These are phyloP conservation scores for Austroboletus novae-zelandiae DNA, from an alignment of 1,284 basidiomycete species.

Conservation along the genomic window DNA sequence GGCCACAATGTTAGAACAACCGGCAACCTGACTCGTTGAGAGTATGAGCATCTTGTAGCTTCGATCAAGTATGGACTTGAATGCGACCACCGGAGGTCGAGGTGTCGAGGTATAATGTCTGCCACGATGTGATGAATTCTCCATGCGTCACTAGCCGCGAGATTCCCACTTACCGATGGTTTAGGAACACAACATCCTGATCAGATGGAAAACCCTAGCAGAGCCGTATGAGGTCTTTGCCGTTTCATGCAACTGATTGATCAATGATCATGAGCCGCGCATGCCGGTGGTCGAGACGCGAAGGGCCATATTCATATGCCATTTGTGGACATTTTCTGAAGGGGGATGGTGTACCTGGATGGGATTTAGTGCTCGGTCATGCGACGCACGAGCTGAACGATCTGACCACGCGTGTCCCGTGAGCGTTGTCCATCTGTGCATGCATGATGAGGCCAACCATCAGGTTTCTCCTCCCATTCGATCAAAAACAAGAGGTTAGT, in stretches of 20 bases:
- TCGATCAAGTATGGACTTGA: conserved; percentile 23
- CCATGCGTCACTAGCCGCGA: conserved; percentile 13
- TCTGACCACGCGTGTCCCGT: conserved; percentile 6
- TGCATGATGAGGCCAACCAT: neutral
- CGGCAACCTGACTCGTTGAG: neutral
- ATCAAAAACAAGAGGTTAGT: conserved; percentile 18
- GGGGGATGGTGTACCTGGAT: conserved; percentile 15
- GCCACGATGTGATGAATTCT: conserved; percentile 20
- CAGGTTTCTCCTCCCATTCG: neutral
- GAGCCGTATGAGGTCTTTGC: conserved; percentile 19
- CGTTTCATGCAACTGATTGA: conserved; percentile 8
- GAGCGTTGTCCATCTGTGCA: neutral
- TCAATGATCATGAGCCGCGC: conserved; percentile 16
- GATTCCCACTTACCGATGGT: conserved; percentile 13
- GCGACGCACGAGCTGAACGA: conserved; percentile 17
- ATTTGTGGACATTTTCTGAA: neutral
- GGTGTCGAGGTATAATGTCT: conserved; percentile 16
- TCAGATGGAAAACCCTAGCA: conserved; percentile 8
- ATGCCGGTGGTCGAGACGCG: conserved; percentile 15
- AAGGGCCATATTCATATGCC: conserved; percentile 7
- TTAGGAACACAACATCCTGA: conserved; percentile 12
- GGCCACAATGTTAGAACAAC: conserved; percentile 18
- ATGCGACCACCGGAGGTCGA: conserved; percentile 22
- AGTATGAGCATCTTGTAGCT: conserved; percentile 18
- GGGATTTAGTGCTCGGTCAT: conserved; percentile 7